Evolutionary conservation across 257 asterid species (phyloP), one percentile per base, ranked within the genome.

Genomic region (Galeopsis tetrahit): DNA sequence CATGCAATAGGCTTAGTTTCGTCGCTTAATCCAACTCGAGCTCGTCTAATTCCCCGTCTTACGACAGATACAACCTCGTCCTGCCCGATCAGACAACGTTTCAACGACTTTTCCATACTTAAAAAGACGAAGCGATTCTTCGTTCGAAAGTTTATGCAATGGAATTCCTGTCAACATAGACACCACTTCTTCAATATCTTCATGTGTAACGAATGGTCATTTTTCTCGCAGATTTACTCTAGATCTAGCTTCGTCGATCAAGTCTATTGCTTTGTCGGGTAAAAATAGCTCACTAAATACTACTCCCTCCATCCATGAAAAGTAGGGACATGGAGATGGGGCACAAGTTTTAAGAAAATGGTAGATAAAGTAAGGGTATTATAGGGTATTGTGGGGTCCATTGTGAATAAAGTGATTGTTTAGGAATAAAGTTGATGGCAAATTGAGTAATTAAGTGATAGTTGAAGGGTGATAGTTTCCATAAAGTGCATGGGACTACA

Each of bases 41-140:
- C 95, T 72, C 95, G 85, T 10, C 89, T 81, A 15, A 88, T 88
- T 8, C 91, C 87, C 3, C 83, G 86, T 63, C 95, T 84, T 9
- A 86, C 83, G 15, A 88, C 89, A 49, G 82, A 74, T 10, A 86
- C 91, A 17, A 90, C 95, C 75, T 86, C 91, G 49, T 88, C 95
- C 58, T 88, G 93, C 11, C 93, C 93, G 10, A 68, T 68, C 3
- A 75, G 39, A 10, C 70, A 34, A 0, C 58, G 60, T 14, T 51
- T 48, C 4, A 73, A 46, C 2, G 58, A 53, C 62, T 62, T 35
- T 11, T 80, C 91, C 81, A 85, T 74, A 13, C 69, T 62, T 7
- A n/a, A 85, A 79, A 55, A 87, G 83, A 6, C 84, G 84, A 21
- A 10, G 63, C 0, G 90, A 83, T 61, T 85, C 90, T 35, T 85